A percentile compares a stretch with the other conserved stretches of the same genome.
phyloP scores from a whole-genome alignment of 2,329 filamentous ascomycete genomes.

The Diaporthe humulicola region DNA sequence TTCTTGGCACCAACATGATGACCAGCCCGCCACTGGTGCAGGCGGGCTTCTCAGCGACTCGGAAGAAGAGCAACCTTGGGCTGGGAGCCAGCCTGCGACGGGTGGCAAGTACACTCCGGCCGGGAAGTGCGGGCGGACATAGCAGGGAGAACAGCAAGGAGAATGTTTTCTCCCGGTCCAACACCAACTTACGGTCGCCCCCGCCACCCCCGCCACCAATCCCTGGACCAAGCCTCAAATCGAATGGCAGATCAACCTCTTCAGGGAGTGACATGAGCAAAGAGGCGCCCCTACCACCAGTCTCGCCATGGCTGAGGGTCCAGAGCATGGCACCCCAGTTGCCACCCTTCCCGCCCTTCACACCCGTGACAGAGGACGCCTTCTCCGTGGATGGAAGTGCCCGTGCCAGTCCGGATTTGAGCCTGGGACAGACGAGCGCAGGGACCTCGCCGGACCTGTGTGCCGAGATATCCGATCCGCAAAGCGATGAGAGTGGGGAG shows the following conservation, averaged over 20 bases:
- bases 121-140: slow-evolving; percentile 28
- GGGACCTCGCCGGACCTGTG: slow-evolving; percentile 31
- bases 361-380: slow-evolving; percentile 39
- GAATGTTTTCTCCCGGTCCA: slow-evolving; percentile 3
- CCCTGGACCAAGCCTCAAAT: not conserved
- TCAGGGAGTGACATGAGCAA: slow-evolving; percentile 31
- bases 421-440: slow-evolving; percentile 31
- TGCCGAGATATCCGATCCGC: slow-evolving; percentile 8
- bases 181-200: not conserved
- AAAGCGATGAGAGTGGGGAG: slow-evolving; percentile 10
- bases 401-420: slow-evolving; percentile 30
- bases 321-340: slow-evolving; percentile 41
- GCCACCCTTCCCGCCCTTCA: slow-evolving; percentile 38
- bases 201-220: slow-evolving; percentile 9
- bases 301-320: slow-evolving; percentile 37
- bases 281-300: slow-evolving; percentile 26
- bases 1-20: slow-evolving; percentile 35
- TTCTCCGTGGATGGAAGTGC: slow-evolving; percentile 34
- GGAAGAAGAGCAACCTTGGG: slow-evolving; percentile 39
- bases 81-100: slow-evolving; percentile 36
- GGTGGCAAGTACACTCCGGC: slow-evolving; percentile 37
- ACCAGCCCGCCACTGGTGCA: slow-evolving; percentile 39
- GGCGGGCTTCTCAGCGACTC: slow-evolving; percentile 35
- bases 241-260: slow-evolving; percentile 5
- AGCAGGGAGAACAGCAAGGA: slow-evolving; percentile 32